These are phyloP conservation scores for Austropuccinia psidii DNA, from an alignment of 1,284 basidiomycete species.

Conservation along the genomic window DNA sequence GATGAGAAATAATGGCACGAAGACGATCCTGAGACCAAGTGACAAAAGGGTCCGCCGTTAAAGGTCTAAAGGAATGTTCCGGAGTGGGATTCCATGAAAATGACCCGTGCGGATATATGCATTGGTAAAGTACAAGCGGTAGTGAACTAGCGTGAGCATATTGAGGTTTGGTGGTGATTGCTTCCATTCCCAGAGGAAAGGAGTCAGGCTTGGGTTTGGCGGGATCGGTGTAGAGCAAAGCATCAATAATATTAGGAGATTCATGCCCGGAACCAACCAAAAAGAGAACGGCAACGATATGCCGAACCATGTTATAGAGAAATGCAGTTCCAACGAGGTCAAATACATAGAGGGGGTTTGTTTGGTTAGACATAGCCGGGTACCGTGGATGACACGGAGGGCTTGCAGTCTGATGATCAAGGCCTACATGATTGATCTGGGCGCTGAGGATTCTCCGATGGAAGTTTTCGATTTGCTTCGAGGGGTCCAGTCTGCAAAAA, in stretches of 20 bases:
- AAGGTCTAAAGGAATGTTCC: not conserved
- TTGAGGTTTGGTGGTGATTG: conserved; percentile 65
- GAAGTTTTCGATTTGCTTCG: conserved; percentile 82
- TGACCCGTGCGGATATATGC: conserved; percentile 63
- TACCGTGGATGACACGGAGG: not conserved
- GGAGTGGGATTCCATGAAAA: conserved; percentile 59
- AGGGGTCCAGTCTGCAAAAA: conserved; percentile 86
- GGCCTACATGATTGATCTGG: conserved; percentile 52
- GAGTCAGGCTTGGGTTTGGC: conserved; percentile 36
- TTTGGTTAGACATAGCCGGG: not conserved
- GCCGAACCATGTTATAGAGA: conserved; percentile 93
- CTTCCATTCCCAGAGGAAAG: conserved; percentile 30
- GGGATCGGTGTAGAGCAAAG: conserved; percentile 62
- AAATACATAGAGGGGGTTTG: conserved; percentile 49
- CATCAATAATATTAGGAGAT: conserved; percentile 60
- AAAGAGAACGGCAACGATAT: conserved; percentile 88
- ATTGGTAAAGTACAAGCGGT: conserved; percentile 87
- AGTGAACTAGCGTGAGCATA: conserved; percentile 89
- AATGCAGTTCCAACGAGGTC: conserved; percentile 85
- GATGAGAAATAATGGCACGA: not conserved
- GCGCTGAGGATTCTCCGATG: conserved; percentile 60
- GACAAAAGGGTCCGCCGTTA: not conserved
- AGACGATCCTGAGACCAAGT: not conserved
- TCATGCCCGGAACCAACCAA: conserved; percentile 79
- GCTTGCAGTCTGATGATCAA: not conserved